These are phyloP conservation scores for Stromatinia cepivora DNA, from an alignment of 2,329 filamentous ascomycete genomes.

Conservation along the genomic window DNA sequence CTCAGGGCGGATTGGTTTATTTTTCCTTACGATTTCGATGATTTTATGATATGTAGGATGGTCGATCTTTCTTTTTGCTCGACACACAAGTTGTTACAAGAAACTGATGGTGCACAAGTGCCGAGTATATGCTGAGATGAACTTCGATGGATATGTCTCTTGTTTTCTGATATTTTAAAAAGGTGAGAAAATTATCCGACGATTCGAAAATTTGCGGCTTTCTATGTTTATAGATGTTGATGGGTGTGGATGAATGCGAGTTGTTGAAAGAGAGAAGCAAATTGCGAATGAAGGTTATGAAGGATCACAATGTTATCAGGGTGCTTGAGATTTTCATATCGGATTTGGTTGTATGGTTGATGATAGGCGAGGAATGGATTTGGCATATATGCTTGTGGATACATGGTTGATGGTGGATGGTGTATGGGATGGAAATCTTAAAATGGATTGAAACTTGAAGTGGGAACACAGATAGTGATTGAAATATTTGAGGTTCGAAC, in stretches of 20 bases:
- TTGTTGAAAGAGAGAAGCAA: background rate
- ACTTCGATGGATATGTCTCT: background rate
- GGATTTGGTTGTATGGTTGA: background rate
- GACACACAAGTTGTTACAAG: background rate
- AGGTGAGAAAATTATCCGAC: background rate
- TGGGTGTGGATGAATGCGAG: background rate
- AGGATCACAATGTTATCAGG: background rate
- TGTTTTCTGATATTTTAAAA: background rate
- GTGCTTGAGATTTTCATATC: background rate
- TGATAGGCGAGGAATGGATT: background rate
- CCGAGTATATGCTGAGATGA: background rate
- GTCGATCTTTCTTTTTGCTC: background rate
- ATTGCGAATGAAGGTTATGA: background rate
- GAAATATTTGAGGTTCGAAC: background rate
- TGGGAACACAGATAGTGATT: slow-evolving; percentile 1
- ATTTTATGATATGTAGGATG: background rate
- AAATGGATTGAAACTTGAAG: background rate
- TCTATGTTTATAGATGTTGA: background rate
- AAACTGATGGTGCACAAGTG: background rate
- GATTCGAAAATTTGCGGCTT: background rate
- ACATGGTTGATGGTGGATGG: background rate
- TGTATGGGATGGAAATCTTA: background rate
- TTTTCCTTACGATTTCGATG: background rate
- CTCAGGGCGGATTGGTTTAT: background rate
- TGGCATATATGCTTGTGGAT: background rate